Conservation (phyloP, 139 green algal species). For the Nannochloris sp. region DNA sequence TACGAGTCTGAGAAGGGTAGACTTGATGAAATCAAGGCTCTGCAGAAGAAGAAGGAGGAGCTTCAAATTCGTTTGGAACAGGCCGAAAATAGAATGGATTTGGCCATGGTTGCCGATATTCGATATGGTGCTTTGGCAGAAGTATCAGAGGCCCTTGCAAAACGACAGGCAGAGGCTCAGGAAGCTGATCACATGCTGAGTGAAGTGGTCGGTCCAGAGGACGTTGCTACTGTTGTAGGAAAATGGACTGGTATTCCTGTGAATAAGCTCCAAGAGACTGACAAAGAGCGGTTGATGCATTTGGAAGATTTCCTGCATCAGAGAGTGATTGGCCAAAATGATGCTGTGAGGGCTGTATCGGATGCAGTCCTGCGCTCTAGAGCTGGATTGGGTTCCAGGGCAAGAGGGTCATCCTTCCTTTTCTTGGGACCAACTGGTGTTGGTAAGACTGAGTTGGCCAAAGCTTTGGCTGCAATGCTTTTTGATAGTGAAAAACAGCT, state of each 20-base stretch:
- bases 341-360: constrained; percentile 45
- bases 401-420: constrained; percentile 70
- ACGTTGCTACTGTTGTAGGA: constrained; percentile 70
- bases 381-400: constrained; percentile 50
- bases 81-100: constrained; percentile 65
- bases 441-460: constrained; percentile 82
- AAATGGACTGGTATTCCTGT: constrained; percentile 85
- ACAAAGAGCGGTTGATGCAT: constrained; percentile 43
- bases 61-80: constrained; percentile 57
- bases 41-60: constrained; percentile 63
- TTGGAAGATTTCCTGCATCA: constrained; percentile 44
- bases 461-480: constrained; percentile 66
- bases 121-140: constrained; percentile 75
- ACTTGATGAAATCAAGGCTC: constrained; percentile 54
- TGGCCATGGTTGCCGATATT: constrained; percentile 40
- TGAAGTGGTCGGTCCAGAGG: constrained; percentile 70
- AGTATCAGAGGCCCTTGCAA: constrained; percentile 58
- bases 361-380: constrained; percentile 52
- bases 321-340: constrained; percentile 44
- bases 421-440: constrained; percentile 83
- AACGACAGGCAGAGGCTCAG: constrained; percentile 11
- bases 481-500: constrained; percentile 84
- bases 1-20: constrained; percentile 66
- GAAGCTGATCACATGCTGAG: constrained; percentile 62
- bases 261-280: constrained; percentile 53